Base-by-base conservation (phyloP, 106 monocot genomes). In the Acorus calamus region DNA sequence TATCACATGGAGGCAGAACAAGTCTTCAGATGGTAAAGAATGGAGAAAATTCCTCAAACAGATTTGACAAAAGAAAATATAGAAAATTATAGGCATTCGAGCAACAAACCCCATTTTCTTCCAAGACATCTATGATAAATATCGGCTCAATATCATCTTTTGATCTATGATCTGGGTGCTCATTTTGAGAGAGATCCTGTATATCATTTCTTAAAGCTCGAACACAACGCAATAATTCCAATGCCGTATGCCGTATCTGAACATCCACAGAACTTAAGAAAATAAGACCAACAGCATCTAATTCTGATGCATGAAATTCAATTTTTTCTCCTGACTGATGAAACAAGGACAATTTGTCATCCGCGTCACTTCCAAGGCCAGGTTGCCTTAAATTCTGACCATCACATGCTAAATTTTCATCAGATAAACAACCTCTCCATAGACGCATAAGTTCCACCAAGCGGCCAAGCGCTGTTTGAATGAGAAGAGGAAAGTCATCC, bases 251-350 rank as follows among this genome's bases (percentile, higher is more conserved):
- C 61, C 98, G 80, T 74, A 88, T 98, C 67, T 91, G 84, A 65
- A 98, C 79, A 92, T 98, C 98, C 45, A 87, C 83, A 75, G 98
- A 98, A 72, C 88, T 70, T 64, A 98, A 88, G 57, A 98, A 98
- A 67, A 98, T 74, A 73, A 98, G 98, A 70, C 98, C 98, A 81
- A 92, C 74, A 52, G 98, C 92, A 77, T 98, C 98, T 77, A 92
- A 81, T 72, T 98, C 98, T 61, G 92, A 74, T 59, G 88, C 56
- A 8, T 66, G 77, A 43, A 92, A 88, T 60, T 98, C 92, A 80
- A 73, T 71, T 57, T 66, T 66, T 71, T 84, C 83, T n/a, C 71
- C 77, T 60, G 67, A 74, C 14, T 76, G 79, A 71, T 61, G 71
- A 60, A 79, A 89, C 45, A 67, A 69, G 63, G 77, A 77, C 14